Percentiles rank a stretch among this genome's conserved stretches.
These are phyloP conservation scores for Cnidoscolus chayamansa DNA, from an alignment of 441 rosid species.

Conservation along the genomic window DNA sequence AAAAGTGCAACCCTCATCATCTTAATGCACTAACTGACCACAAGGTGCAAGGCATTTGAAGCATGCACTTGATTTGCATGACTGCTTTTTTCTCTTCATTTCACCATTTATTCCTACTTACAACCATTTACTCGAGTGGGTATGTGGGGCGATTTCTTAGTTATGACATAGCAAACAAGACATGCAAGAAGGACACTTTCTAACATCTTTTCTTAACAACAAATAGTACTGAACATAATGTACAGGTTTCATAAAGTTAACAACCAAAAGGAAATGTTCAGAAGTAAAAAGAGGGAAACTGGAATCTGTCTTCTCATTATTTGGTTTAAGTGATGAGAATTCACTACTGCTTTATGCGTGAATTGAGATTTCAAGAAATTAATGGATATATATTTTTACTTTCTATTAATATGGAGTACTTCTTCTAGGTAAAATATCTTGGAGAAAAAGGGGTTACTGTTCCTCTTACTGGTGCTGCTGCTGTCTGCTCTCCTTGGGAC, in stretches of 20 bases:
- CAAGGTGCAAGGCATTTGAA: neutral
- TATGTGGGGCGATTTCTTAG: neutral
- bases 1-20: neutral
- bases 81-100: neutral
- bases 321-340: neutral
- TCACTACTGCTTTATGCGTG: neutral
- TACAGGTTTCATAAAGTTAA: neutral
- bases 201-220: neutral
- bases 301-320: neutral
- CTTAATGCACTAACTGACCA: neutral
- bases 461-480: constrained; percentile 49
- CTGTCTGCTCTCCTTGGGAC: constrained; percentile 57
- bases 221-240: neutral
- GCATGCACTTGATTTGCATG: neutral
- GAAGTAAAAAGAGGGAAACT: neutral
- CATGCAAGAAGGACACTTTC: neutral
- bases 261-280: neutral
- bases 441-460: constrained; percentile 39
- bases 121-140: neutral
- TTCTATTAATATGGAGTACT: constrained; percentile 4
- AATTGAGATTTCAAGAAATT: neutral
- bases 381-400: neutral
- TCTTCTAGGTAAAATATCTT: constrained; percentile 52
- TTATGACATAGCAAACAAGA: neutral
- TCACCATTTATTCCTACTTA: neutral